Evolutionary conservation across 2,329 filamentous ascomycete genomes (phyloP).

Genomic region (Arthrinium puccinioides): DNA sequence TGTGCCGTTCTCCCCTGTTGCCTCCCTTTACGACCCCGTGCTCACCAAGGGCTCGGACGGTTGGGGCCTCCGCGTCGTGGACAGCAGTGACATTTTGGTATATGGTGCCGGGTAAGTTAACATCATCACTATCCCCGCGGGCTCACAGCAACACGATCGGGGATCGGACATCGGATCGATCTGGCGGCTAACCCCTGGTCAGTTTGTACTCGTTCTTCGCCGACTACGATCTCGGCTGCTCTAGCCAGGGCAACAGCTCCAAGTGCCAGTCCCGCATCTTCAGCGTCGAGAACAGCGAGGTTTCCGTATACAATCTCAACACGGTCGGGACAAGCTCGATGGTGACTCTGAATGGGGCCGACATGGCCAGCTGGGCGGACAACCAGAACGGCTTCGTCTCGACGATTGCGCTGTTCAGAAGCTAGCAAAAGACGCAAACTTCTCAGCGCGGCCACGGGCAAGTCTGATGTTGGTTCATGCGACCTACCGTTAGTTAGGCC

Average conservation of each 20-base stretch:
- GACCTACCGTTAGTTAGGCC: too few species aligned
- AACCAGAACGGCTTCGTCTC: constrained; percentile 31
- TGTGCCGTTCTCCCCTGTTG: constrained; percentile 45
- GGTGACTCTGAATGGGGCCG: constrained; percentile 27
- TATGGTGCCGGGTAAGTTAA: constrained; percentile 49
- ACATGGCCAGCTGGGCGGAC: constrained; percentile 27
- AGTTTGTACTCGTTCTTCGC: constrained; percentile 60
- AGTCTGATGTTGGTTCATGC: too few species aligned
- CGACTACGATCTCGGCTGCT: constrained; percentile 49
- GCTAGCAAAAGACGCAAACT: not conserved
- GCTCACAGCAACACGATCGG: not conserved
- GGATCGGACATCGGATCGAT: not conserved
- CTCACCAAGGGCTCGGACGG: constrained; percentile 44
- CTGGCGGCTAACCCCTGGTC: not conserved
- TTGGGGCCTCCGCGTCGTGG: constrained; percentile 58
- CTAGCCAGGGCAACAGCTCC: constrained; percentile 28
- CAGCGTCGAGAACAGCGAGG: constrained; percentile 16
- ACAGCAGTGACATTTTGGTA: constrained; percentile 45
- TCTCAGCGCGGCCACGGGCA: too few species aligned
- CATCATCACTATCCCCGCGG: not conserved
- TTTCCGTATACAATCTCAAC: constrained; percentile 37
- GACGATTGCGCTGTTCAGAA: constrained; percentile 25
- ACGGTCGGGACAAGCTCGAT: constrained; percentile 34
- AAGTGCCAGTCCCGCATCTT: constrained; percentile 40
- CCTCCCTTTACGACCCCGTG: constrained; percentile 36